Evolutionary conservation across 176 grass and related monocot species (phyloP).

Genomic region (Aegilops tauschii): DNA sequence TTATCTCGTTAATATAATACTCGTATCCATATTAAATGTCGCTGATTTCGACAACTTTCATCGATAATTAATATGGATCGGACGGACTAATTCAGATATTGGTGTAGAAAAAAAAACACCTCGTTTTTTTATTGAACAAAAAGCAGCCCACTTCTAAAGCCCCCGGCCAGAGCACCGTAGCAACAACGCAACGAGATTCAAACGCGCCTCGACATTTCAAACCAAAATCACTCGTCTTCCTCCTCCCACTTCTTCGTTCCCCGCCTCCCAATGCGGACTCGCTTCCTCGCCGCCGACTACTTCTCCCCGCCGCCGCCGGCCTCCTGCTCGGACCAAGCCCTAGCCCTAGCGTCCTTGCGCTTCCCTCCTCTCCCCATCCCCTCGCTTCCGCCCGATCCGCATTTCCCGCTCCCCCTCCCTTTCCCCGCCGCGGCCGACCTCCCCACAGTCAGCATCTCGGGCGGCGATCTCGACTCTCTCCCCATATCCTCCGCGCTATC

Average conservation of each 20-base stretch:
- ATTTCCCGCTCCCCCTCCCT: slow-evolving; percentile 10
- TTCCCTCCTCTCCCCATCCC: slow-evolving; percentile 55
- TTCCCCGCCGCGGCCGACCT: slow-evolving; percentile 25
- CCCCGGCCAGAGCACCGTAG: no score
- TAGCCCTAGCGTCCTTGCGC: slow-evolving; percentile 35
- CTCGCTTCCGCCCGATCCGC: slow-evolving; percentile 43
- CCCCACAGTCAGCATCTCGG: neutral
- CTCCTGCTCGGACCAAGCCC: slow-evolving; percentile 27
- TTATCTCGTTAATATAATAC: no score
- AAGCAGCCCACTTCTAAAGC: no score
- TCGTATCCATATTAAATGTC: no score
- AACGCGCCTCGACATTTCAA: slow-evolving; percentile 8
- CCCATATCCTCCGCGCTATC: slow-evolving; percentile 46
- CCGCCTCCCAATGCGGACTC: slow-evolving; percentile 52
- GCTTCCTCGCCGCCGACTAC: slow-evolving; percentile 78
- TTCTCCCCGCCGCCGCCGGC: slow-evolving; percentile 40
- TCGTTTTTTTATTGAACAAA: no score
- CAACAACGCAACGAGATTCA: neutral
- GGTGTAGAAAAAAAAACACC: no score
- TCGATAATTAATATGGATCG: no score
- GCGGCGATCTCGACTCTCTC: slow-evolving; percentile 41
- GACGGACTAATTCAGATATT: no score
- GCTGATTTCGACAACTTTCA: no score
- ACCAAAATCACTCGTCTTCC: neutral
- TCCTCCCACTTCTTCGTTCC: neutral